Evolutionary conservation across 352 stramenopile species (phyloP).

Genomic region (Phytophthora pseudosyringae): DNA sequence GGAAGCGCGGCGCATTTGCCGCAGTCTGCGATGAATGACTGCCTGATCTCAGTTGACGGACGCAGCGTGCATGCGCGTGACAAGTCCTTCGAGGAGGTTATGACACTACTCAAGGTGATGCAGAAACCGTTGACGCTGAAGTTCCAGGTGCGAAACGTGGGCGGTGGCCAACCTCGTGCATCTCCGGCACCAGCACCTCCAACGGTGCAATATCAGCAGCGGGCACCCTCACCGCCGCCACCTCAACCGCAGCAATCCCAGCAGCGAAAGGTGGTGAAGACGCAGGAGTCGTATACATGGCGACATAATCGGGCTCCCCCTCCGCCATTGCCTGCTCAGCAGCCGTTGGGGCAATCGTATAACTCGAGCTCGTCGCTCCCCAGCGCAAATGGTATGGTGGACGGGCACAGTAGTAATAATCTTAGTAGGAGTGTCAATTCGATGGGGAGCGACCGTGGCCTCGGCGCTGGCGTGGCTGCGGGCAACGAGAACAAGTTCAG

Average conservation of each 20-base stretch:
- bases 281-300: constrained; percentile 72
- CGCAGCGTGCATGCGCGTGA: constrained; percentile 80
- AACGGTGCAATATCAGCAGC: constrained; percentile 35
- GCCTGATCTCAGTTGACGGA: constrained; percentile 81
- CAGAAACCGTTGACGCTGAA: constrained; percentile 87
- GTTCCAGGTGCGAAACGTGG: constrained; percentile 69
- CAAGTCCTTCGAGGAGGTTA: constrained; percentile 89
- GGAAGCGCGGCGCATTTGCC: constrained; percentile 83
- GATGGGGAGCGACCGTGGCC: constrained; percentile 50
- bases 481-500: constrained; percentile 87
- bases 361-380: constrained; percentile 39
- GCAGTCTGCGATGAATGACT: constrained; percentile 76
- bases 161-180: constrained; percentile 25
- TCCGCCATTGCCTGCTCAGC: constrained; percentile 35
- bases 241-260: constrained; percentile 29
- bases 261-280: constrained; percentile 42
- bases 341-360: constrained; percentile 48
- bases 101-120: constrained; percentile 89
- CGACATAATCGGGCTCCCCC: constrained; percentile 53
- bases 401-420: constrained; percentile 56
- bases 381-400: constrained; percentile 32
- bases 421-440: constrained; percentile 62
- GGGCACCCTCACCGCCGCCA: constrained; percentile 26
- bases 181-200: constrained; percentile 24
- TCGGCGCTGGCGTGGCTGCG: constrained; percentile 31